These are phyloP conservation scores for Mallotus repandus DNA, from an alignment of 441 rosid species.

Conservation along the genomic window DNA sequence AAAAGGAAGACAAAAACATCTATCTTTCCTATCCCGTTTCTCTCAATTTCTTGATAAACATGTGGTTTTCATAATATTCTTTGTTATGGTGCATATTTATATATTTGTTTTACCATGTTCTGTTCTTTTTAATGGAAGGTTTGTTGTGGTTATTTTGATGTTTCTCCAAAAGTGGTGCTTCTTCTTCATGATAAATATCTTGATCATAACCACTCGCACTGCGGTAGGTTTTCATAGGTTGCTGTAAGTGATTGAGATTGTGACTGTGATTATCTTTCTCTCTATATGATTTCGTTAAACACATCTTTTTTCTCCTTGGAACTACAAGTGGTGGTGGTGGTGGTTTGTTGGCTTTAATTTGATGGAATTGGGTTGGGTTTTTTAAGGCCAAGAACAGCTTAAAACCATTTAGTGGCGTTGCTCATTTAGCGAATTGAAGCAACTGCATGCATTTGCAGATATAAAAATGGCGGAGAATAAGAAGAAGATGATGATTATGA, in stretches of 20 bases:
- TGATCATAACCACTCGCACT: background rate
- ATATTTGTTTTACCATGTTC: too few relatives aligned
- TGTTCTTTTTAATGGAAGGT: too few relatives aligned
- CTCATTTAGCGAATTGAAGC: conserved; percentile 48
- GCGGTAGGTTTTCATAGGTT: too few relatives aligned
- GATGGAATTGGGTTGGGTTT: conserved; percentile 41
- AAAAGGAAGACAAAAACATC: too few relatives aligned
- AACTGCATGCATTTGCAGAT: conserved; percentile 16
- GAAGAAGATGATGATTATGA: too few relatives aligned
- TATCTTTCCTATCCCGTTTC: background rate
- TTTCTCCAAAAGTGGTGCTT: too few relatives aligned
- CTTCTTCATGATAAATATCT: conserved; percentile 7
- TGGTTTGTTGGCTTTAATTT: conserved; percentile 7
- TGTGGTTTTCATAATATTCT: too few relatives aligned
- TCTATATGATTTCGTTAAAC: conserved; percentile 69
- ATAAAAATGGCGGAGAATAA: background rate
- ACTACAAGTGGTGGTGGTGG: conserved; percentile 20
- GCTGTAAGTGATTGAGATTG: too few relatives aligned
- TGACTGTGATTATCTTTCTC: conserved; percentile 30
- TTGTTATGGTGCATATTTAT: too few relatives aligned
- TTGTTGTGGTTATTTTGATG: too few relatives aligned
- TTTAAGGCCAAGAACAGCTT: conserved; percentile 59
- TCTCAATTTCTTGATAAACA: too few relatives aligned
- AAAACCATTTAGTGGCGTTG: conserved; percentile 78
- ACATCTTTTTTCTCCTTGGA: conserved; percentile 72